Percentiles rank a stretch among this genome's conserved stretches.
These are phyloP conservation scores for Diaporthe citri DNA, from an alignment of 2,329 filamentous ascomycete genomes.

Conservation along the genomic window DNA sequence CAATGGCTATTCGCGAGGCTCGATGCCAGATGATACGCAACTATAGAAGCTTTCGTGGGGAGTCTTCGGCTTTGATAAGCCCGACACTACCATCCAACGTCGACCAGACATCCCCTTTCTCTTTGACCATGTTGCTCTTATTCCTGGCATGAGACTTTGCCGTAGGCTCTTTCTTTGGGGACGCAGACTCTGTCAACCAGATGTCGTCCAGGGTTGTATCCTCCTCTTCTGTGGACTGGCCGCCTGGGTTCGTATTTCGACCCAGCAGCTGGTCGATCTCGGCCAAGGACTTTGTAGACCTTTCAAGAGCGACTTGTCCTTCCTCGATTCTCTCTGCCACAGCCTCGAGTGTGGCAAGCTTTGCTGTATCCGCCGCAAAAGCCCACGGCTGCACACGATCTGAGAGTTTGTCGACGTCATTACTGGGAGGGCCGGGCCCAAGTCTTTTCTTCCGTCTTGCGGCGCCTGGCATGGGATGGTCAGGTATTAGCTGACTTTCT, in stretches of 20 bases:
- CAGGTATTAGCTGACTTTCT: constrained; percentile 72
- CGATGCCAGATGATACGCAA: constrained; percentile 38
- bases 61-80: constrained; percentile 57
- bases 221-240: constrained; percentile 35
- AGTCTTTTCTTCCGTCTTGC: constrained; percentile 55
- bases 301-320: constrained; percentile 68
- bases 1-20: constrained; percentile 18
- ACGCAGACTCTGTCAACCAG: constrained; percentile 53
- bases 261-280: constrained; percentile 65
- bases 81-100: constrained; percentile 66
- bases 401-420: constrained; percentile 55
- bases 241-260: constrained; percentile 45
- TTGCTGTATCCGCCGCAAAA: constrained; percentile 70
- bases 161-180: constrained; percentile 44
- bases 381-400: constrained; percentile 68
- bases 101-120: constrained; percentile 62
- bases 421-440: constrained; percentile 56
- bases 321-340: constrained; percentile 72
- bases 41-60: constrained; percentile 28
- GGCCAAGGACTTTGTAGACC: constrained; percentile 62
- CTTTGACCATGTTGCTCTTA: constrained; percentile 44
- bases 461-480: constrained; percentile 59
- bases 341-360: constrained; percentile 68
- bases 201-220: constrained; percentile 45
- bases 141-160: constrained; percentile 44